Evolutionary conservation across 169 alveolate genomes (phyloP), one percentile per base, ranked within the genome.

Genomic region (Babesia bigemina): DNA sequence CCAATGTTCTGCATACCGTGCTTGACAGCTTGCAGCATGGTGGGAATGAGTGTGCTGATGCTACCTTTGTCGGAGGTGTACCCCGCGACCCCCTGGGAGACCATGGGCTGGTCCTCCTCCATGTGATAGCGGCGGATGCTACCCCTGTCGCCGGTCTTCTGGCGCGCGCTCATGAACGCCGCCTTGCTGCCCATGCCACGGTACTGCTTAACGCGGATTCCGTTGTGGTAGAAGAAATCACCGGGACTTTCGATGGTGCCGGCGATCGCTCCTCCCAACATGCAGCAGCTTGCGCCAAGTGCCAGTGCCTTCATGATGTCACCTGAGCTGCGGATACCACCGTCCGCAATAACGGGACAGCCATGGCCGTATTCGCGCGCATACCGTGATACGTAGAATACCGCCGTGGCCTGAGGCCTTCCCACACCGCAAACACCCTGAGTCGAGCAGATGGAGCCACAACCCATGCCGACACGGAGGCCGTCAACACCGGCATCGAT

Each of bases 191-290:
- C 95, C 97, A 94, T 94, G 42, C 97, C 97, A 52, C 96, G 81
- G 78, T 93, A 94, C 21, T 86, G 79, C 90, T 93, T 94, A 70
- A 86, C 83, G 28, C 93, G 57, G 12, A 86, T 86, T 24, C 97
- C 97, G 58, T 93, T 92, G 53, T 92, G 88, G 87, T 92, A 92
- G 88, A 91, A 91, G 75, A 92, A 93, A 33, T 95, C 97, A 4
- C 98, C 98, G 14, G 98, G 98, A 22, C 97, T 90, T 86, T 96
- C 99, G 63, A 91, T 95, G 33, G 98, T 96, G n/a, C 98, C 98
- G 6, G 97, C 97, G 29, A 95, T 73, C 56, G 94, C 75, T 42
- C 94, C 92, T 7, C 98, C 98, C 24, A 90, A 85, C 99, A 96
- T 96, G 36, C 95, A 97, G 49, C 93, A 75, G 72, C 93, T 91